These are phyloP conservation scores for Thelonectria olida DNA, from an alignment of 2,329 filamentous ascomycete species.

Conservation along the genomic window DNA sequence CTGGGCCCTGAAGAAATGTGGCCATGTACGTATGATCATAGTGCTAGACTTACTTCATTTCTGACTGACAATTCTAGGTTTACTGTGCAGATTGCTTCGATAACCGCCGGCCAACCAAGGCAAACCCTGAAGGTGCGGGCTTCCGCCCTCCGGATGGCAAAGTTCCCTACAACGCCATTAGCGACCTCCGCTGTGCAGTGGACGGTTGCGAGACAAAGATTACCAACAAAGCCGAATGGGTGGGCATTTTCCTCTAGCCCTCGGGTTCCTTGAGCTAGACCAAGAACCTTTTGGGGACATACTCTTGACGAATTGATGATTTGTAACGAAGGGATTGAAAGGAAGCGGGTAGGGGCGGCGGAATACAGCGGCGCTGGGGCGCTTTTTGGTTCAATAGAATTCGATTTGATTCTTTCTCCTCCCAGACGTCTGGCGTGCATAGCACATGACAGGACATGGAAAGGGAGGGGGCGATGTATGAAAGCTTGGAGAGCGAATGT, in stretches of 20 bases:
- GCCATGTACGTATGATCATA: constrained; percentile 73
- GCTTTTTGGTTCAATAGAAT: neutral
- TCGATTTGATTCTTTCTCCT: neutral
- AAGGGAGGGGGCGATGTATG: no score
- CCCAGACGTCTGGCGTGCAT: no score
- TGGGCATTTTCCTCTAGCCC: constrained; percentile 63
- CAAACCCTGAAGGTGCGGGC: constrained; percentile 44
- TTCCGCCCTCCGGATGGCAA: constrained; percentile 49
- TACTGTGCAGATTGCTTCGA: constrained; percentile 72
- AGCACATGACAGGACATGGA: no score
- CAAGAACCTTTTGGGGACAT: neutral
- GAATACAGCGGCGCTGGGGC: neutral
- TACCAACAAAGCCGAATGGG: constrained; percentile 64
- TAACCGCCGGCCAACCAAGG: constrained; percentile 56
- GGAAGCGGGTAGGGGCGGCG: neutral
- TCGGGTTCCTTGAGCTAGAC: neutral
- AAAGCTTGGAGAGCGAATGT: no score
- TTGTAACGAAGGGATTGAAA: neutral
- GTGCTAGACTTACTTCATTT: neutral
- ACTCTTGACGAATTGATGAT: neutral
- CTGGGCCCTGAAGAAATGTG: constrained; percentile 90
- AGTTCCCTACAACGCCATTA: constrained; percentile 30
- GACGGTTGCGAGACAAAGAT: constrained; percentile 66
- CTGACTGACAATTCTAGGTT: constrained; percentile 55
- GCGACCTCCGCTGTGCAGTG: constrained; percentile 62